phyloP scores from a whole-genome alignment of 176 grass and related monocot genomes.

The maize (Zea mays) region Zm-B73-REFERENCE-NAM-5.0 NC_050098.1:22216501-22217000 shows the following conservation, averaged over 20 bases:
- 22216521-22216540: no score
- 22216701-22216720: not conserved
- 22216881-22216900: not conserved
- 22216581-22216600: not conserved
- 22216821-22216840: constrained; percentile 93
- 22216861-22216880: not conserved
- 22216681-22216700: not conserved
- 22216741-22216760: constrained; percentile 76
- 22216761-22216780: constrained; percentile 79
- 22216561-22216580: not conserved
- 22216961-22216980: constrained; percentile 85
- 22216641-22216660: not conserved
- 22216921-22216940: not conserved
- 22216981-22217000: constrained; percentile 90
- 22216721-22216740: not conserved
- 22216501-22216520: no score
- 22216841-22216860: not conserved
- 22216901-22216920: not conserved
- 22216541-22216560: not conserved
- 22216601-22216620: not conserved
- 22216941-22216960: constrained; percentile 75
- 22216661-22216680: not conserved
- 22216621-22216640: not conserved
- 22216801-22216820: constrained; percentile 65
- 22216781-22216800: constrained; percentile 76